phyloP scores from a whole-genome alignment of 148 eudicot genomes.

The Vaccinium corymbosum region DNA sequence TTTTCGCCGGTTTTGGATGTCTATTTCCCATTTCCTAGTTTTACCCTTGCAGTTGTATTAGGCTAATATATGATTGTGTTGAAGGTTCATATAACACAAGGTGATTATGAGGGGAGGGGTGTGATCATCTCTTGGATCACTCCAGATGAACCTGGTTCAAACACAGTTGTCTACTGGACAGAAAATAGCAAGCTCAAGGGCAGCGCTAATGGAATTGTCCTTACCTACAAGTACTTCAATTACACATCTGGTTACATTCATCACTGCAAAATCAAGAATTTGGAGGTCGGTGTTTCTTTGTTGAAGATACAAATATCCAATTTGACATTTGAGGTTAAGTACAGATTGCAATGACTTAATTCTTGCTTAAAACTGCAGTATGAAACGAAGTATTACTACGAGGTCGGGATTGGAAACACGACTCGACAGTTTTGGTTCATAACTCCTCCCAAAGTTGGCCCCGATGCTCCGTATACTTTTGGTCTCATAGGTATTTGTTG shows the following conservation, averaged over 20 bases:
- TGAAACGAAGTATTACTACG: conserved; percentile 69
- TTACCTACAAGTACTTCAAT: conserved; percentile 59
- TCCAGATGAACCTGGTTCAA: conserved; percentile 66
- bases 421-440: conserved; percentile 68
- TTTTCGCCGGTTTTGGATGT: neutral
- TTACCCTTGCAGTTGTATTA: neutral
- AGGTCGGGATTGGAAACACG: conserved; percentile 54
- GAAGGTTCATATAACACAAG: conserved; percentile 90
- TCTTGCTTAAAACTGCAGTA: conserved; percentile 35
- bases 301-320: neutral
- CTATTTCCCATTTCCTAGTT: neutral
- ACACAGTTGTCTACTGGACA: conserved; percentile 55
- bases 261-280: conserved; percentile 60
- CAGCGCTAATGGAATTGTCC: conserved; percentile 39
- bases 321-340: neutral
- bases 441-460: conserved; percentile 73
- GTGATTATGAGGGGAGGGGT: conserved; percentile 62
- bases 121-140: conserved; percentile 79
- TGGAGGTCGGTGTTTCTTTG: conserved; percentile 44
- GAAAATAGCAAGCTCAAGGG: conserved; percentile 37
- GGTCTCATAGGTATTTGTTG: conserved; percentile 72
- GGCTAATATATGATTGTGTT: neutral
- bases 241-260: conserved; percentile 81
- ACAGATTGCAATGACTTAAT: neutral
- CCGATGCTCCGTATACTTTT: conserved; percentile 81